A percentile compares a stretch with the other conserved stretches of the same genome.
These are phyloP conservation scores for Penicillium sp. DNA, from an alignment of 2,329 filamentous ascomycete species.

Conservation along the genomic window DNA sequence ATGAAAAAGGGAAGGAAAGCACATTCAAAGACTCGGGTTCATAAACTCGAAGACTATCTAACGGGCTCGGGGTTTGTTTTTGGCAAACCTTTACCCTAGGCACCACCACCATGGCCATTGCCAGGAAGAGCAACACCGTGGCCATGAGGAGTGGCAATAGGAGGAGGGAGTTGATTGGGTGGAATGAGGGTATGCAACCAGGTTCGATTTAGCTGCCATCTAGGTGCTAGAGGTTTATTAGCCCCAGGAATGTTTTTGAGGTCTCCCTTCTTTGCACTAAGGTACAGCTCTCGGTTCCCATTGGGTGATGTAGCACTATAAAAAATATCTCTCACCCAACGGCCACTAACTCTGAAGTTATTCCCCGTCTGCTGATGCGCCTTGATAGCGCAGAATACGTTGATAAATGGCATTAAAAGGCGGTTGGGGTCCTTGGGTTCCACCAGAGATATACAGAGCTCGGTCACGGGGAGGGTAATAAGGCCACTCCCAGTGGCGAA, in stretches of 20 bases:
- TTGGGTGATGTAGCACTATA: neutral
- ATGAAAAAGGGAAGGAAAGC: too few relatives aligned
- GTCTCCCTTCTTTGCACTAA: neutral
- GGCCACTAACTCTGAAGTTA: neutral
- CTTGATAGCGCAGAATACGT: neutral
- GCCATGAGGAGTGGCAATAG: neutral
- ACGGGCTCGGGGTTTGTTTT: too few relatives aligned
- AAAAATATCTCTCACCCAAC: neutral
- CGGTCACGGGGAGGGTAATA: neutral
- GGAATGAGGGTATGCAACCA: neutral
- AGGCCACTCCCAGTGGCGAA: neutral
- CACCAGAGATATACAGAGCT: neutral
- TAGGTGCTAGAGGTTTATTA: neutral
- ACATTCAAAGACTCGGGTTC: too few relatives aligned
- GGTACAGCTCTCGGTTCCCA: neutral
- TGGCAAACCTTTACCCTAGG: too few relatives aligned
- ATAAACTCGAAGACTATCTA: too few relatives aligned
- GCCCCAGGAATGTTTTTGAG: neutral
- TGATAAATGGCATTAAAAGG: neutral
- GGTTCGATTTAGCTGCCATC: neutral
- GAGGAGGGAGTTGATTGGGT: neutral
- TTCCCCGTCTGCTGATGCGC: neutral
- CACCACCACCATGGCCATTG: neutral
- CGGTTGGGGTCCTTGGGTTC: neutral
- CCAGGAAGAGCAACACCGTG: neutral